Base-by-base conservation (phyloP, 306 rosid genomes). In the Glycine soja region DNA sequence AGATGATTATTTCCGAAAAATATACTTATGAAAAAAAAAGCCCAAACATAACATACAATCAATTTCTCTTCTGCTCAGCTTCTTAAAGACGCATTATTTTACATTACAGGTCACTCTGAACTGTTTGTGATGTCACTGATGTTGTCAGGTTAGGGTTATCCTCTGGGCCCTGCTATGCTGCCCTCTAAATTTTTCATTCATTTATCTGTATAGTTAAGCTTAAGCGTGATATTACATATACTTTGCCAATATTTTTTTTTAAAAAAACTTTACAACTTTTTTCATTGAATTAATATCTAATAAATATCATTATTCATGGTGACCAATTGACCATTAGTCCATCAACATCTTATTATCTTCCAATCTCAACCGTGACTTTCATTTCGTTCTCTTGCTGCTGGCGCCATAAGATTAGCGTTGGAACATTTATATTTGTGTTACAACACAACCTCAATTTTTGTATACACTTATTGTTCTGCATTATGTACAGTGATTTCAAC, bases 351-450 rank as follows among this genome's bases (percentile, higher is more conserved):
- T 38, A 56, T 77, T 51, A 51, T 36, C 50, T 50, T 59, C 10
- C 19, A 0, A 5, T 46, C 66, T 54, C 48, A 79, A 69, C 82
- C 48, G 8, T 56, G 34, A 68, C 13, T 52, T 24, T 8, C 38
- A 30, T 38, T 36, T 45, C 18, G 19, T 68, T 63, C 69, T 34
- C 46, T 63, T 63, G 69, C 68, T 62, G 68, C 69, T 63, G 45
- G 46, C 42, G 24, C 19, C 24, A 13, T 15, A 50, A 19, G 18
- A 14, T 61, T 30, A 61, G 36, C 53, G 68, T 30, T 48, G 63
- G 56, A 40, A 30, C 16, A 47, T 38, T 19, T 65, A 43, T 43
- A 43, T 51, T 10, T 53, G 36, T 58, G 5, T 43, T 24, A 24
- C 30, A 24, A 24, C 58, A 24, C 58, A 52, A 4, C 53, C 15